Conservation (phyloP, 495 filamentous ascomycete genomes). For the Neurospora intermedia region DNA sequence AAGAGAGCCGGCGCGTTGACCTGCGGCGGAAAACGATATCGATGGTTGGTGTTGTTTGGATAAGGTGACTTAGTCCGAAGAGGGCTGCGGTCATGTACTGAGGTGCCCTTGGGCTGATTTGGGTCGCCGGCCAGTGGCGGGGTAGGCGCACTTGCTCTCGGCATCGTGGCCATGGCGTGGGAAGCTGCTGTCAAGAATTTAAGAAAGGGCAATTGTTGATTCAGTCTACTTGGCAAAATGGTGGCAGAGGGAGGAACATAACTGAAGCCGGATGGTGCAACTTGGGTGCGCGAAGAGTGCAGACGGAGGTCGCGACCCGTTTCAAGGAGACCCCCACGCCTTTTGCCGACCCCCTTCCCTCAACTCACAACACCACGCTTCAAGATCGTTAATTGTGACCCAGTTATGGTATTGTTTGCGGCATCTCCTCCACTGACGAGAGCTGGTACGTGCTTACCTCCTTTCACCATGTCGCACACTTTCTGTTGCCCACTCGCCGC, state of each 20-base stretch:
- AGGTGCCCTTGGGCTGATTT: background rate
- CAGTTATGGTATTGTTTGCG: no score
- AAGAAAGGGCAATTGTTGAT: background rate
- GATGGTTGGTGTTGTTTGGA: background rate
- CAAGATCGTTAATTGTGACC: background rate
- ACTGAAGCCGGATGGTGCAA: background rate
- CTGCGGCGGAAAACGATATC: background rate
- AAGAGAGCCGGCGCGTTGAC: background rate
- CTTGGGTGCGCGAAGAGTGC: background rate
- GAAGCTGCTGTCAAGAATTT: background rate
- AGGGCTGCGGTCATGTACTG: background rate
- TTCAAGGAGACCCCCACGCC: background rate
- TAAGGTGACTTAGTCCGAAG: background rate
- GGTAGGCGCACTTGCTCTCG: background rate
- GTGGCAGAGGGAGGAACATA: background rate
- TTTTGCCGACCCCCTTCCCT: background rate
- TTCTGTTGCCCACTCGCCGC: background rate
- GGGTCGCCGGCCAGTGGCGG: background rate
- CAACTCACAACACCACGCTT: background rate
- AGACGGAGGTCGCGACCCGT: background rate
- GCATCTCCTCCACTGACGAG: no score
- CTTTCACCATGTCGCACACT: no score
- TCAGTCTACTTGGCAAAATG: background rate
- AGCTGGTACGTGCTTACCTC: no score
- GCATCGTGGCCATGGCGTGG: background rate